phyloP scores from a whole-genome alignment of 805 yeast genomes.

The Pichia cephalocereana region DNA sequence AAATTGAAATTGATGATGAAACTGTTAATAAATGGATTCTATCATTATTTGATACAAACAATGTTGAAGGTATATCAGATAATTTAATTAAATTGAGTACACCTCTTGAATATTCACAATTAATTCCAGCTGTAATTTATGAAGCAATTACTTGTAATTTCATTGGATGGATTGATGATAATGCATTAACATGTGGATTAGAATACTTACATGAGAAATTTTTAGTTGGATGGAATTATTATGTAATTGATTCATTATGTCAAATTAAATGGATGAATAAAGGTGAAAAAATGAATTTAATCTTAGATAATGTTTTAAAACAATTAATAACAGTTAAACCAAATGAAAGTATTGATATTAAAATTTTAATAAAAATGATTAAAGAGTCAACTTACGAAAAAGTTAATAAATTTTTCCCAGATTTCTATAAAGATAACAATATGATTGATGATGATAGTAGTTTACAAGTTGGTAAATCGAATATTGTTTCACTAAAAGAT shows the following conservation, averaged over 20 bases:
- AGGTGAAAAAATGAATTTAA: constrained; percentile 2
- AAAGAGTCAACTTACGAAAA: constrained; percentile 12
- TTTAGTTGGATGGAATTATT: constrained; percentile 46
- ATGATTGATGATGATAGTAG: too few relatives aligned
- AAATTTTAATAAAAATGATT: constrained; percentile 12
- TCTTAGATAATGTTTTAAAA: constrained; percentile 13
- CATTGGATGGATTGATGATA: constrained; percentile 45
- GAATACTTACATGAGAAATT: constrained; percentile 83
- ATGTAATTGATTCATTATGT: constrained; percentile 27
- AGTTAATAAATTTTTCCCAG: constrained; percentile 5
- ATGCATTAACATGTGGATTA: constrained; percentile 63
- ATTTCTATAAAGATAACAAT: neutral
- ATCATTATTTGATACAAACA: constrained; percentile 55
- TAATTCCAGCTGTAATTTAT: constrained; percentile 67
- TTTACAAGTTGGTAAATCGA: neutral
- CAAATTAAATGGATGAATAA: constrained; percentile 13
- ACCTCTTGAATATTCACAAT: constrained; percentile 54
- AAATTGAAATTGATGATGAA: constrained; percentile 3
- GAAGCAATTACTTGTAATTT: constrained; percentile 60
- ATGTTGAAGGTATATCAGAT: constrained; percentile 72
- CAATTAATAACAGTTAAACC: constrained; percentile 14
- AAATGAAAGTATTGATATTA: constrained; percentile 14
- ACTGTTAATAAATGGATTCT: constrained; percentile 61
- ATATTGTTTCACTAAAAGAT: neutral
- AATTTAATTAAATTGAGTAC: constrained; percentile 61